Conservation (phyloP, 2,329 filamentous ascomycete genomes). For the Diaporthe sp. region DNA sequence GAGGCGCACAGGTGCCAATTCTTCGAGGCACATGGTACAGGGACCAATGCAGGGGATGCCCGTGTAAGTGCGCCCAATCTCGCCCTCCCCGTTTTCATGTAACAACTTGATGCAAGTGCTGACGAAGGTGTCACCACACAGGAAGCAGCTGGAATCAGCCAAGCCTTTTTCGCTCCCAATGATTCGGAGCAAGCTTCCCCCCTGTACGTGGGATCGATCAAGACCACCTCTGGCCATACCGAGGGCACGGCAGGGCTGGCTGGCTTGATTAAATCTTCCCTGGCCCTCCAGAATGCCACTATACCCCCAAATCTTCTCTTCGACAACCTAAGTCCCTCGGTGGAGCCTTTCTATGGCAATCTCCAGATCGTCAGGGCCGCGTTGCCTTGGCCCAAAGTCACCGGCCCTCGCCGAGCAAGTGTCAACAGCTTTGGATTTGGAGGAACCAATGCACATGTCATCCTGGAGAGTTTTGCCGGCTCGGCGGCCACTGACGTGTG, state of each 20-base stretch:
- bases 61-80: too few relatives aligned
- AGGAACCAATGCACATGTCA: constrained; percentile 30
- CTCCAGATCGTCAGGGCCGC: constrained; percentile 43
- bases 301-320: constrained; percentile 55
- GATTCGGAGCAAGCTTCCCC: constrained; percentile 26
- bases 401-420: constrained; percentile 46
- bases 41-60: constrained; percentile 43
- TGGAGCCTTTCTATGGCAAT: constrained; percentile 47
- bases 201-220: constrained; percentile 48
- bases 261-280: constrained; percentile 55
- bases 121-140: too few relatives aligned
- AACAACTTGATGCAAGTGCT: too few relatives aligned
- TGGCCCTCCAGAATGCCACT: constrained; percentile 50
- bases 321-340: constrained; percentile 49
- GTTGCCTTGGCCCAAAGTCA: constrained; percentile 43
- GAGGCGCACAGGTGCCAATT: constrained; percentile 51
- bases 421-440: constrained; percentile 51
- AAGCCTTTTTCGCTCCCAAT: too few relatives aligned
- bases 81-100: too few relatives aligned
- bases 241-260: constrained; percentile 65
- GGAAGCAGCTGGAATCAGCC: too few relatives aligned
- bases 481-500: background rate
- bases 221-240: constrained; percentile 42
- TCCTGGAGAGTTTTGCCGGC: constrained; percentile 7
- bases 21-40: constrained; percentile 60